phyloP scores from a whole-genome alignment of 371 early-diverging fungal species.

The Funneliformis caledonium region DNA sequence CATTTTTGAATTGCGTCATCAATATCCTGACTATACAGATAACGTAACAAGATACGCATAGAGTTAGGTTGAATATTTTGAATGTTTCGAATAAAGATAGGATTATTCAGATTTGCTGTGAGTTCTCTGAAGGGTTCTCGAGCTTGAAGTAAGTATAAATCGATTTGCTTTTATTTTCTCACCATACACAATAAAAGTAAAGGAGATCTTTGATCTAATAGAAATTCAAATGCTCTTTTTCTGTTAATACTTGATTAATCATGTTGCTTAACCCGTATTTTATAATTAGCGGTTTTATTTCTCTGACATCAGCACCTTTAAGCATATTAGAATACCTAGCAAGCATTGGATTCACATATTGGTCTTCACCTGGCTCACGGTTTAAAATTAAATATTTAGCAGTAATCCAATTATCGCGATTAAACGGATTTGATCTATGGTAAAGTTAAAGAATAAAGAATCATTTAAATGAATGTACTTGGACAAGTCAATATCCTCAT shows the following conservation, averaged over 20 bases:
- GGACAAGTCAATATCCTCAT: neutral
- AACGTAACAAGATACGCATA: neutral
- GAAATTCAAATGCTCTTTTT: neutral
- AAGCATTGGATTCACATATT: neutral
- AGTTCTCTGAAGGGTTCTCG: neutral
- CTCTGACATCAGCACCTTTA: slow-evolving; percentile 17
- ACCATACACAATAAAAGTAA: slow-evolving; percentile 6
- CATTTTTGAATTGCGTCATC: neutral
- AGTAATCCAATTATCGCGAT: neutral
- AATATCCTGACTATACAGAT: slow-evolving; percentile 17
- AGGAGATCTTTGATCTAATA: neutral
- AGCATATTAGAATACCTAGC: neutral
- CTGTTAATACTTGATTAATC: neutral
- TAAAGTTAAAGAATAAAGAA: slow-evolving; percentile 6
- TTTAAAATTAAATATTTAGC: slow-evolving; percentile 2
- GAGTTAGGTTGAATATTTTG: neutral
- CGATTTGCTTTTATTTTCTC: slow-evolving; percentile 8
- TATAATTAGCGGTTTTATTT: slow-evolving; percentile 3
- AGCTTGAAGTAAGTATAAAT: slow-evolving; percentile 8
- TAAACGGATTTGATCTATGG: slow-evolving; percentile 11
- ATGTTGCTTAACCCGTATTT: neutral
- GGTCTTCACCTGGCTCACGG: neutral
- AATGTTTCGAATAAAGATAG: neutral
- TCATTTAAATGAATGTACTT: neutral
- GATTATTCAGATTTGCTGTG: neutral